phyloP scores from a whole-genome alignment of 257 asterid species.

The Solanum chmielewskii region DNA sequence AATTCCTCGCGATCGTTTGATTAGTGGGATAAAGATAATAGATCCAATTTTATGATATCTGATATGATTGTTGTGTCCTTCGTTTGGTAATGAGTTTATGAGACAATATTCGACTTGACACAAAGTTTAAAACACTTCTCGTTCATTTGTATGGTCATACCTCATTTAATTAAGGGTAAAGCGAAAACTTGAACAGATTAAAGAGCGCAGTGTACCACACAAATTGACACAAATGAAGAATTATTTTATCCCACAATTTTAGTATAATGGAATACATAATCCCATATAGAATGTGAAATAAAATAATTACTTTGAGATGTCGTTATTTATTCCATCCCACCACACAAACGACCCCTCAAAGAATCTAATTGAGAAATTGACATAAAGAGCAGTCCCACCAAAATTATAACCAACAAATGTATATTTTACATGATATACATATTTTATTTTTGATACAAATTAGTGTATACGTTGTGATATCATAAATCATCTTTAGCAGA shows the following conservation, averaged over 20 bases:
- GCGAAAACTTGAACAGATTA: background rate
- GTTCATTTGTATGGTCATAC: background rate
- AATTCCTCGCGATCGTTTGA: background rate
- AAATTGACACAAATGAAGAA: too few species aligned
- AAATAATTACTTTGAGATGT: background rate
- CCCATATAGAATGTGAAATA: background rate
- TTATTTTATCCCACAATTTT: background rate
- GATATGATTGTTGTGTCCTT: background rate
- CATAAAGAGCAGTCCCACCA: background rate
- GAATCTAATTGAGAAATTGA: background rate
- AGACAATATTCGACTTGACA: background rate
- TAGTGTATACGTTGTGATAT: background rate
- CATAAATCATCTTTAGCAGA: background rate
- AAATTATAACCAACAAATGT: background rate
- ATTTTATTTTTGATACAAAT: background rate
- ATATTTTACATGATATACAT: background rate
- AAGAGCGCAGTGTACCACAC: background rate
- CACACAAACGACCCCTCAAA: background rate
- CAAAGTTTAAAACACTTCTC: too few species aligned
- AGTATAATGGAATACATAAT: background rate
- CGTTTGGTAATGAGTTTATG: background rate
- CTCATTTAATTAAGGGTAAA: background rate
- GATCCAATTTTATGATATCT: fast-evolving
- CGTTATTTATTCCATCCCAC: background rate
- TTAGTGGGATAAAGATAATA: background rate